Evolutionary conservation across 148 eudicot genomes (phyloP).

Genomic region (Camellia sinensis): DNA sequence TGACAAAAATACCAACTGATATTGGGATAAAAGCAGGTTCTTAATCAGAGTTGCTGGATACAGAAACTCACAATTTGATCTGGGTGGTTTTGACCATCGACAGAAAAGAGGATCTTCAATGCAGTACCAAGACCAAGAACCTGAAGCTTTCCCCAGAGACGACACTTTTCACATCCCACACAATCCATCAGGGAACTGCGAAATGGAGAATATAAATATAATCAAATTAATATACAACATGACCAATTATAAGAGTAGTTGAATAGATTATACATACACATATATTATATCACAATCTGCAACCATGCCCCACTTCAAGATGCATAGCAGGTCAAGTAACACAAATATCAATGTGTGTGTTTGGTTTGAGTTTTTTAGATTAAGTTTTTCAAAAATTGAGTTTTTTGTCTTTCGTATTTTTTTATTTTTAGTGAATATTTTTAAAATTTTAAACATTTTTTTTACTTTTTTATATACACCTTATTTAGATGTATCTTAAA

Average conservation of each 20-base stretch:
- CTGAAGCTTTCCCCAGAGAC: conserved; percentile 97
- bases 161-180: conserved; percentile 95
- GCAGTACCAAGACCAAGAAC: conserved; percentile 98
- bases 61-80: conserved; percentile 53
- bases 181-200: conserved; percentile 95
- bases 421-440: too few species aligned
- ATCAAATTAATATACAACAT: neutral
- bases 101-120: conserved; percentile 80
- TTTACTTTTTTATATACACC: too few species aligned
- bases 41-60: neutral
- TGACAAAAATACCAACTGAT: neutral
- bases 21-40: neutral
- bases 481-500: too few species aligned
- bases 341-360: neutral
- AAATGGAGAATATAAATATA: conserved; percentile 12
- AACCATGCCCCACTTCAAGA: neutral
- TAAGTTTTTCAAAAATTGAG: too few species aligned
- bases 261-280: neutral
- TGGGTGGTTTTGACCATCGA: conserved; percentile 41
- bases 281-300: neutral
- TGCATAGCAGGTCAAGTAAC: neutral
- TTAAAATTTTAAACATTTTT: too few species aligned
- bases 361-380: too few species aligned
- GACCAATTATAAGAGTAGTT: neutral
- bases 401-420: too few species aligned